phyloP scores from a whole-genome alignment of 768 basidiomycete genomes.

The Chalciporus piperatus region DNA sequence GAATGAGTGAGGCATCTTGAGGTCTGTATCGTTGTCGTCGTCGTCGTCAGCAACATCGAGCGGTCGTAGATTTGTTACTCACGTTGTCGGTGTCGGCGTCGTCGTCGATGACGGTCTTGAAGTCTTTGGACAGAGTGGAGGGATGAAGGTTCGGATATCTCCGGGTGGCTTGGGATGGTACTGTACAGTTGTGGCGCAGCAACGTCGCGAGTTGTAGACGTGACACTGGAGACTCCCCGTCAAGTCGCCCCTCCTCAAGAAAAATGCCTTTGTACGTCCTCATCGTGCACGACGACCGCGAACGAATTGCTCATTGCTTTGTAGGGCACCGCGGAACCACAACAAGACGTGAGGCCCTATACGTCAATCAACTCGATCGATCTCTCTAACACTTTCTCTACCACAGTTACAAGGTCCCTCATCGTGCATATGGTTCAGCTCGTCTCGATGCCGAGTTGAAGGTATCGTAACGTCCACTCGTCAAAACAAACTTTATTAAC shows the following conservation, averaged over 20 bases:
- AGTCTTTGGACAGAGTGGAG: slow-evolving; percentile 24
- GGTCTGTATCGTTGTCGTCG: slow-evolving; percentile 35
- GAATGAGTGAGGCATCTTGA: slow-evolving; percentile 99
- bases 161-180: slow-evolving; percentile 62
- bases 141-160: slow-evolving; percentile 40
- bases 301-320: slow-evolving; percentile 33
- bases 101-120: slow-evolving; percentile 51
- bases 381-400: slow-evolving; percentile 41
- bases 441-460: slow-evolving; percentile 99
- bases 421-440: slow-evolving; percentile 93
- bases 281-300: not conserved
- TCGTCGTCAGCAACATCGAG: slow-evolving; percentile 11
- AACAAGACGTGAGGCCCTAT: slow-evolving; percentile 86
- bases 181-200: slow-evolving; percentile 64
- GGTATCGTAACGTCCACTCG: slow-evolving; percentile 43
- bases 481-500: not conserved
- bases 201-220: not conserved
- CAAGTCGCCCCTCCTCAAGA: slow-evolving; percentile 49
- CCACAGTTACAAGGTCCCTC: slow-evolving; percentile 97
- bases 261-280: slow-evolving; percentile 76
- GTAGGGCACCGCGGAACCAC: slow-evolving; percentile 88
- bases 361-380: not conserved
- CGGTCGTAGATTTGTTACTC: slow-evolving; percentile 8
- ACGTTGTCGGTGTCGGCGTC: slow-evolving; percentile 39
- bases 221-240: slow-evolving; percentile 23